Base-by-base conservation (phyloP, 352 stramenopile genomes). In the Phytophthora sansomeana region DNA sequence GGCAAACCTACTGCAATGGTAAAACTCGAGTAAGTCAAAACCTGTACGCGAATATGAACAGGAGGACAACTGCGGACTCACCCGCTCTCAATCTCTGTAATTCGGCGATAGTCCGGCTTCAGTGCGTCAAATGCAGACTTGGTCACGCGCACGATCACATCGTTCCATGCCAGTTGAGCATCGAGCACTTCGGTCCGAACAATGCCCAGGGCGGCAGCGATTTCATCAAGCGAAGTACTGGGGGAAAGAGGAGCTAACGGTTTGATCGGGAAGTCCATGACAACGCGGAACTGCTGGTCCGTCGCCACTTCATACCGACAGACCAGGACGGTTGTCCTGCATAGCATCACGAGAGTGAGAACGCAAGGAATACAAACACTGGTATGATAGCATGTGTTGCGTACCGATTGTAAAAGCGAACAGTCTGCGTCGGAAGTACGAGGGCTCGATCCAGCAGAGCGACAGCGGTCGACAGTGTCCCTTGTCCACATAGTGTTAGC, bases 211-310 rank as follows among this genome's bases (percentile, higher is more conserved):
- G 53, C 53, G 21, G 53, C 28, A 44, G 53, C 53, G 29, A 60
- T 42, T 8, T 9, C 26, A 5, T 60, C 28, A 51, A 14, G 5
- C 7, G 41, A 35, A 7, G 39, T 52, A 28, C 39, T 19, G 10
- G 29, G 1, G 29, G 53, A 30, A 10, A 52, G 53, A 2, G 6
- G 13, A 9, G 26, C 16, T 17, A 49, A 11, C 11, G 39, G 17
- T 13, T 60, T 51, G 30, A 11, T 13, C 14, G 53, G 53, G n/a
- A 60, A 60, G 53, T 60, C n/a, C 32, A 60, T 29, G 11, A 60
- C 17, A 5, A 60, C 41, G 13, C 28, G 32, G 42, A 42, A 8
- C 2, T 19, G 28, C 39, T 51, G 53, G 16, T 36, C 29, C 8
- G 1, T 16, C 8, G 26, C 9, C 13, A 14, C 38, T 43, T 60